Conservation (phyloP, 805 yeast genomes). For the Yamadazyma scolyti region DNA sequence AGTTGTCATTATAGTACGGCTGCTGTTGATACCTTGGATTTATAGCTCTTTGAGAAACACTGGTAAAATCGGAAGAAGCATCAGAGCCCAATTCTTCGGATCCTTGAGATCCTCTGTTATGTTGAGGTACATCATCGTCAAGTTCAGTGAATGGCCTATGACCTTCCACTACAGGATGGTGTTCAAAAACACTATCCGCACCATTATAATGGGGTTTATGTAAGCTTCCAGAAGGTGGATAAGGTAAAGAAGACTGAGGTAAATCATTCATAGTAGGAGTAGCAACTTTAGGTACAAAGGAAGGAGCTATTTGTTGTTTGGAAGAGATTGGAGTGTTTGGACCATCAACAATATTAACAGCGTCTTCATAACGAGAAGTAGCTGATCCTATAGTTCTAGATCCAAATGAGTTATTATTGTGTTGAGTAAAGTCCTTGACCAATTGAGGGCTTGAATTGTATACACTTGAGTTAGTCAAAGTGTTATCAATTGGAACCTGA, state of each 20-base stretch:
- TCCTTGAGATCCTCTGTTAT: constrained; percentile 10
- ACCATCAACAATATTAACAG: constrained; percentile 24
- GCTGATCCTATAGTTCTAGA: constrained; percentile 9
- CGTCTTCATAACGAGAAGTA: constrained; percentile 16
- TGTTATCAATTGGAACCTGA: constrained; percentile 3
- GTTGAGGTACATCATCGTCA: constrained; percentile 17
- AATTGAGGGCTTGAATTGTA: constrained; percentile 30
- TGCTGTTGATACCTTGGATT: constrained; percentile 49
- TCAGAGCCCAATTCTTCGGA: constrained; percentile 22
- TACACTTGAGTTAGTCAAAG: constrained; percentile 18
- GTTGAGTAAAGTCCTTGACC: constrained; percentile 30
- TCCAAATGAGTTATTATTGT: constrained; percentile 11
- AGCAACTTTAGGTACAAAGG: constrained; percentile 22
- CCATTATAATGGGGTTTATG: constrained; percentile 14
- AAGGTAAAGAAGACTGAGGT: constrained; percentile 13
- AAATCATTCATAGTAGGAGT: constrained; percentile 21
- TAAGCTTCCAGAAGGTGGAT: constrained; percentile 14
- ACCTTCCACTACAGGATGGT: constrained; percentile 44
- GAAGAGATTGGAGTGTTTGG: constrained; percentile 32
- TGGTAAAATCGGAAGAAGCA: constrained; percentile 64
- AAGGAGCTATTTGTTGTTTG: constrained; percentile 30
- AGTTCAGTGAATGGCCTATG: constrained; percentile 43
- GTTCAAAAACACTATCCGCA: constrained; percentile 35
- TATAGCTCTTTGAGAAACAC: constrained; percentile 73
- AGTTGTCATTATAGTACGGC: constrained; percentile 9